Conservation (phyloP, 495 filamentous ascomycete genomes). For the Tetracladium marchalianum region DNA sequence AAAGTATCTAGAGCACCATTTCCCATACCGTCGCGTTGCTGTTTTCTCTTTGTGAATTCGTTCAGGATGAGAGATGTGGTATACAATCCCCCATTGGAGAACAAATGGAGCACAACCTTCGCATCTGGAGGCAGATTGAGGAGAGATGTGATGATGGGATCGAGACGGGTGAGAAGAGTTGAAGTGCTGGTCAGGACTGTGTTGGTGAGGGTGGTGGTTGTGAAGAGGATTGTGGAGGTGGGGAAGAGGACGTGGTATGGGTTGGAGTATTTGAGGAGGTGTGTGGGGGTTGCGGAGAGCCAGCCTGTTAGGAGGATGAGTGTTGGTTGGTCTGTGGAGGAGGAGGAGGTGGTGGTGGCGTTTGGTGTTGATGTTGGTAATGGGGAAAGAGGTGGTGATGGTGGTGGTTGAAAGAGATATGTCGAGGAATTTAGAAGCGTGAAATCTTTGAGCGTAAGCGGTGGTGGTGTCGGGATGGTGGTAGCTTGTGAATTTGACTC, state of each 20-base stretch:
- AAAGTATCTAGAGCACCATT: too few relatives aligned
- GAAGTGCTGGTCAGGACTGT: neutral
- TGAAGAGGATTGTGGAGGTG: conserved; percentile 25
- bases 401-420: conserved; percentile 5
- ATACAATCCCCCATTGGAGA: conserved; percentile 34
- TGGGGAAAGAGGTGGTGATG: neutral
- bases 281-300: conserved; percentile 29
- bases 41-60: conserved; percentile 9
- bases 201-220: conserved; percentile 5
- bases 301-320: conserved; percentile 35
- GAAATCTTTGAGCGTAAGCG: conserved; percentile 7
- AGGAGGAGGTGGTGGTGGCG: conserved; percentile 9
- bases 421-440: conserved; percentile 9
- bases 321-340: conserved; percentile 16
- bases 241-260: conserved; percentile 33
- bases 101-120: conserved; percentile 27
- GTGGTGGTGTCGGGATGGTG: too few relatives aligned
- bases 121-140: conserved; percentile 10
- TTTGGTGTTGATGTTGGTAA: neutral
- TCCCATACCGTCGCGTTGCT: too few relatives aligned
- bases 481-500: too few relatives aligned
- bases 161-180: neutral
- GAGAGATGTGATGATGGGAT: conserved; percentile 10
- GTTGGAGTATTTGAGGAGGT: conserved; percentile 33
- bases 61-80: conserved; percentile 23